Base-by-base conservation (phyloP, 1,284 basidiomycete species). In the Singerocomus rubriflavus region DNA sequence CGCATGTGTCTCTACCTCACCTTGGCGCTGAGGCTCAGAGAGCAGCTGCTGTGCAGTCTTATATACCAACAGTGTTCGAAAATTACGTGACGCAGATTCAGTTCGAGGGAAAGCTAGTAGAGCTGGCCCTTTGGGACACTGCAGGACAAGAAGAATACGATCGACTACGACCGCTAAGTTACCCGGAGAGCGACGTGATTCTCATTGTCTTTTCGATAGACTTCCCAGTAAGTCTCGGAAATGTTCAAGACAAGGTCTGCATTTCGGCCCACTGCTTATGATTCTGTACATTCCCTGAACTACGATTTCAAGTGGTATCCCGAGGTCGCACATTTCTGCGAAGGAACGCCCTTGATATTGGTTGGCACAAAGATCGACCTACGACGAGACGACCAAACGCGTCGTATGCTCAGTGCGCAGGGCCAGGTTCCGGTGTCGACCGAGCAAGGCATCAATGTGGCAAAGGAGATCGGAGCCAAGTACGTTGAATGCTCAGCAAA, bases 121-220 rank as follows among this genome's bases (percentile, higher is more conserved):
- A 98, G 70, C 81, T 98, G 32, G 94, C 95, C 5, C 78, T 99
- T 31, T 99, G 95, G 95, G 95, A 98, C 73, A 98, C 96, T 1
- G 96, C 95, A 6, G 95, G 96, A 16, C 95, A 98, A 71, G 95
- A 98, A 73, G 95, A 98, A 74, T 98, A 98, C 71, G 95, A 98
- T 70, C 81, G 95, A 56, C 77, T 98, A 57, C 81, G 95, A 57
- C 95, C 95, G 26, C 76, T 99, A 54, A 93, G 90, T 68, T 98
- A 98, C 66, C 94, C 95, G 33, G 96, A 98, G 70, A 93, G 89
- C 74, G 87, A 98, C 70, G 93, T 98, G 48, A 95, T 99, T 61
- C 83, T 98, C 57, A 91, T 98, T 62, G 93, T 98, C 34, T 99
- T 98, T 74, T 95, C 94, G 11, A 80, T 98, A 71, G 96, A 98